Evolutionary conservation across 331 rosid species (phyloP), one percentile per base, ranked within the genome.

Genomic region (Dryas integrifolia): DNA sequence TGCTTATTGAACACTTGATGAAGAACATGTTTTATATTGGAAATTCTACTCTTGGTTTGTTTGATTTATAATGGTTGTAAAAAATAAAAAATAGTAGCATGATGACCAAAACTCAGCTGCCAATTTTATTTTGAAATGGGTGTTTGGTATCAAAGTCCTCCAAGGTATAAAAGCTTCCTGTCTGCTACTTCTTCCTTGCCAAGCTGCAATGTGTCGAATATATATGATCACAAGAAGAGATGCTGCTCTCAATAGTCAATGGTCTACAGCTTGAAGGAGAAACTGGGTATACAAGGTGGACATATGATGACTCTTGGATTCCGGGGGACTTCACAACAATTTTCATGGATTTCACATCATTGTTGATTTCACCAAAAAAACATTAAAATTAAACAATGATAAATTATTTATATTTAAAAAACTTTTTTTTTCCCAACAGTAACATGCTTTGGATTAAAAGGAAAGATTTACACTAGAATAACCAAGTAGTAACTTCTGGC

Each of bases 31-130:
- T 6, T 38, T 14, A 16, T 40, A 15, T 39, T 62, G 49, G 16
- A 4, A 58, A 26, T 24, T 18, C 45, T 59, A 38, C 38, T 9
- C 6, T 3, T 60, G 10, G 64, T 40, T 38, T 18, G 24, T 41
- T 9, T 18, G 5, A 65, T 18, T 10, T 45, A 15, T 10, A 35
- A 39, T 70, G 39, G 67, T 62, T 40, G 24, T 1, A 40, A 39
- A 21, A 21, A 21, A 21, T 21, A 21, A 21, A 21, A 7, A 18
- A 18, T 18, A 40, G 16, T 55, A 57, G 55, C 55, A 3, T 57
- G 65, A 44, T 2, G 45, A 43, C 26, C 66, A 57, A 71, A 57
- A 14, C 55, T 6, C 12, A 43, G 75, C n/a, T 70, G 65, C 57
- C 7, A 26, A 8, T 26, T 26, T 26, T 70, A 15, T 57, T 70